Conservation (phyloP, 306 rosid genomes). For the Fagus crenata region DNA sequence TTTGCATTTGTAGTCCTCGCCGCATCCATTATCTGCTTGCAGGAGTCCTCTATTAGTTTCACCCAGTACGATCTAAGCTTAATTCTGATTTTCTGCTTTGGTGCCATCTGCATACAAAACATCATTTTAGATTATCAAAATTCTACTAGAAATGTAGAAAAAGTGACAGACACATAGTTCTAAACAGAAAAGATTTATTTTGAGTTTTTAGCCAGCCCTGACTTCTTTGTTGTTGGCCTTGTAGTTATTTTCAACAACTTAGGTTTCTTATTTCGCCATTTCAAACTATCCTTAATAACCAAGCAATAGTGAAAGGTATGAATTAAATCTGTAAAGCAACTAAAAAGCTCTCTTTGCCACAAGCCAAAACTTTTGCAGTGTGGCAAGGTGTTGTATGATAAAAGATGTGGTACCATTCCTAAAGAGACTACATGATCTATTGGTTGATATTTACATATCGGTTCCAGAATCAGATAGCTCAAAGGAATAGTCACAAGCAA, state of each 20-base stretch:
- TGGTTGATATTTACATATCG: background rate
- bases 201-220: background rate
- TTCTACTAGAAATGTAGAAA: background rate
- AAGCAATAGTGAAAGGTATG: background rate
- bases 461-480: background rate
- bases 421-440: background rate
- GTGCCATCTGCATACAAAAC: slow-evolving; percentile 60
- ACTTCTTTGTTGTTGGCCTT: background rate
- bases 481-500: background rate
- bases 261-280: background rate
- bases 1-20: slow-evolving; percentile 91
- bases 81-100: slow-evolving; percentile 94
- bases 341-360: background rate
- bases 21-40: slow-evolving; percentile 96
- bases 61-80: slow-evolving; percentile 96
- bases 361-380: background rate
- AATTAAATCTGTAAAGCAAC: background rate
- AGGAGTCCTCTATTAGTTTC: slow-evolving; percentile 88
- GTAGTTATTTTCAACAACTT: background rate
- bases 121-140: slow-evolving; percentile 22
- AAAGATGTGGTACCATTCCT: background rate
- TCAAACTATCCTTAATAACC: background rate
- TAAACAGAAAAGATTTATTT: background rate
- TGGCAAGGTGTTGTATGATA: background rate
- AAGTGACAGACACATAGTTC: background rate